Evolutionary conservation across 2,329 filamentous ascomycete species (phyloP), one percentile per base, ranked within the genome.

Genomic region (Cladosporium colombiae): DNA sequence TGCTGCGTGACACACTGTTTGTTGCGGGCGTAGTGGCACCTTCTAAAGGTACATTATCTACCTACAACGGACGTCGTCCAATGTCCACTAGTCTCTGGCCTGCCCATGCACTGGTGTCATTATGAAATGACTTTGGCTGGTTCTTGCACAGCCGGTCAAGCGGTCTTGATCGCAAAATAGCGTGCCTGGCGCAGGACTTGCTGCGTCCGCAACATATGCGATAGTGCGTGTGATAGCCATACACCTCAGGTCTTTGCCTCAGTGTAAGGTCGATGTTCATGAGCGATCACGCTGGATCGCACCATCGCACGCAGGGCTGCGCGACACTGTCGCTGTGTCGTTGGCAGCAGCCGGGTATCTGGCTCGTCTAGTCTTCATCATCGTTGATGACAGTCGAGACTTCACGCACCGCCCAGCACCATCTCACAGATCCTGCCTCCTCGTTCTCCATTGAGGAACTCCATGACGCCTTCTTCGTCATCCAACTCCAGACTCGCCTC

Each of bases 401-500:
- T 52, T 70, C 68, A 69, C 13, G 65, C 66, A 16, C 67, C 68
- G 52, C 65, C 69, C 46, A 77, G 31, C 3, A 77, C 76, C 64
- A 75, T 70, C 58, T 78, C 76, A 27, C 78, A 77, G 58, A 80
- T 70, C 57, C 69, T 70, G 67, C 68, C 73, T 16, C 76, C 78
- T 58, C 73, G 73, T 64, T 79, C 78, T 18, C 77, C 77, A 49
- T 75, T 78, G 33, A 80, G 60, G 67, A 74, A 80, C 49, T 72
- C 70, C 29, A 87, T 88, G 23, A 83, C 82, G 1, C 84, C 81
- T 18, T 86, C 85, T 67, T 86, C 82, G 60, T 88, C 83, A 18
- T 87, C 88, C 74, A 94, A 82, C 73, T 96, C 91, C 2, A 96
- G 82, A 33, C 91, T 91, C 68, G 90, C 91, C 62, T 90, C 87